Percentiles rank a stretch among this genome's conserved stretches.
Conservation (phyloP, 768 basidiomycete genomes). For the Suillus americanus region DNA sequence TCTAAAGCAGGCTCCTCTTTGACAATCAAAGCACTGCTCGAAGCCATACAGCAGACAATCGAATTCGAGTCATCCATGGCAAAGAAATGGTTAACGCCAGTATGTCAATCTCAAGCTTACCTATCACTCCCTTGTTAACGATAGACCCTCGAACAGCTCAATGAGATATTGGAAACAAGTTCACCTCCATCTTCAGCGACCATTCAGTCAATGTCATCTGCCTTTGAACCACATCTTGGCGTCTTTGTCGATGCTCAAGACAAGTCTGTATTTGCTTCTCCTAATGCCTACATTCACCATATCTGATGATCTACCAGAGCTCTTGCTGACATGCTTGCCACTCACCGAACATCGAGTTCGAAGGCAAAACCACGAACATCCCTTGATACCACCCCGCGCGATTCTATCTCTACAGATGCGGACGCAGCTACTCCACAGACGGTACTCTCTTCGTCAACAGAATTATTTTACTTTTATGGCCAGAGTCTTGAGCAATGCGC, state of each 20-base stretch:
- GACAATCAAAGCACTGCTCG: slow-evolving; percentile 77
- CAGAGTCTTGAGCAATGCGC: slow-evolving; percentile 95
- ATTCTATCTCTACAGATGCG: slow-evolving; percentile 39
- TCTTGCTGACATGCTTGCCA: slow-evolving; percentile 86
- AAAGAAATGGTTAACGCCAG: slow-evolving; percentile 80
- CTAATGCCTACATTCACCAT: not conserved
- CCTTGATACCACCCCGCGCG: slow-evolving; percentile 52
- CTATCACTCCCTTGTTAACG: not conserved
- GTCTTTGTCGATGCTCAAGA: slow-evolving; percentile 97
- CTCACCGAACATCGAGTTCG: slow-evolving; percentile 57
- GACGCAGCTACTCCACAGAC: slow-evolving; percentile 51
- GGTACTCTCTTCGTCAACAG: slow-evolving; percentile 91
- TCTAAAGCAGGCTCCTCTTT: slow-evolving; percentile 75
- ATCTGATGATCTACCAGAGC: slow-evolving; percentile 47
- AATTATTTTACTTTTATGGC: slow-evolving; percentile 95
- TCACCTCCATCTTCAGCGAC: slow-evolving; percentile 51
- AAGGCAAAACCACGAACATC: slow-evolving; percentile 57
- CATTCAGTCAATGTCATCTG: slow-evolving; percentile 74
- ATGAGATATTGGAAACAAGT: slow-evolving; percentile 59
- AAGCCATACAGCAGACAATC: slow-evolving; percentile 79
- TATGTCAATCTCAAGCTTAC: slow-evolving; percentile 30
- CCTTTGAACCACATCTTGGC: slow-evolving; percentile 89
- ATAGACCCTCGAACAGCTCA: slow-evolving; percentile 42
- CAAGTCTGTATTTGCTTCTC: slow-evolving; percentile 58
- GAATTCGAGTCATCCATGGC: slow-evolving; percentile 86